Evolutionary conservation across 345 rosid genomes (phyloP), one percentile per base, ranked within the genome.

Genomic region (Syzygium grande): DNA sequence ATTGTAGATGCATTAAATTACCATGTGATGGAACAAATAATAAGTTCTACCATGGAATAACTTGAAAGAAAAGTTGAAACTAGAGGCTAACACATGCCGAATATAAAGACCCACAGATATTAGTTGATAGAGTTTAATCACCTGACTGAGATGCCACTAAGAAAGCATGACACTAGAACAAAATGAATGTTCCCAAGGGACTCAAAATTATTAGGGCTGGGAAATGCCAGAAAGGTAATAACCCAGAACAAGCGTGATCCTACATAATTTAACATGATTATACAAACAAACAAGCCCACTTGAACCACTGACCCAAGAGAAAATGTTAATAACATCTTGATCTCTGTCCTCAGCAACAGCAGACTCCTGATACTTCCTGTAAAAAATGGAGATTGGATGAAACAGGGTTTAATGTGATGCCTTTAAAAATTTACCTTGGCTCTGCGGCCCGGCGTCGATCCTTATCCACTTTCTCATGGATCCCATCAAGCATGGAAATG

Each of bases 401-500:
- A 85, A 54, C 61, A 41, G 56, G 65, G 51, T 84, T 84, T 51
- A 49, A 52, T 14, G 29, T n/a, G 1, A 85, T 43, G 46, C 27
- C 86, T 27, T n/a, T 58, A 54, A 53, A 38, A 38, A 34, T 52
- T 85, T 85, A 85, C 86, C 86, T 54, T 52, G 38, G 49, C 86
- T 85, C 86, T 85, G 86, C 1, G 7, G 51, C 13, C 13, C 29
- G 85, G 89, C 87, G 88, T 83, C 84, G 92, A 46, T 94, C 87
- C 91, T 94, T 95, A 46, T 94, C 95, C 89, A 91, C 95, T 86
- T 93, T 96, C 92, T 96, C 98, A 91, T 97, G 99, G 89, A 97
- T 96, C 86, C 94, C 93, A 89, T 96, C 96, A 84, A 97, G 92
- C 87, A 96, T 89, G 16, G 99, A 97, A 85, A 97, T 97, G 91